A percentile compares a stretch with the other conserved stretches of the same genome.
Evolutionary conservation across 495 filamentous ascomycete species (phyloP).

Genomic region (Chaetomium tenue): DNA sequence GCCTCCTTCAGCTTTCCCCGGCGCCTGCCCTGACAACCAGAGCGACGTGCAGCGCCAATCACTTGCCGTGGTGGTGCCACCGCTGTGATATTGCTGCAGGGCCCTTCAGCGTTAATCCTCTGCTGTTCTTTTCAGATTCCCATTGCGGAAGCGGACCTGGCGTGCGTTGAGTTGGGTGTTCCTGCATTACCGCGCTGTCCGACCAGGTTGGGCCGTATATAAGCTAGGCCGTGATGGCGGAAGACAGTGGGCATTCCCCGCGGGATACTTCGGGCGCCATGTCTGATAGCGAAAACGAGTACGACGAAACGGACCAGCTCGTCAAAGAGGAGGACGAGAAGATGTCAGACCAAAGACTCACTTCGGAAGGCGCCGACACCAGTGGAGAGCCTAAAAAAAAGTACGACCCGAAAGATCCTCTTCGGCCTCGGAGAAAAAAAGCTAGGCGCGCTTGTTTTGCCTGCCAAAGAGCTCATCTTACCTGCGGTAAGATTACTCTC

Average conservation of each 20-base stretch:
- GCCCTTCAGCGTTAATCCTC: slow-evolving; percentile 20
- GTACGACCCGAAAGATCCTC: slow-evolving; percentile 76
- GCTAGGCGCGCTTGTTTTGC: slow-evolving; percentile 92
- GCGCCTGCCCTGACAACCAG: slow-evolving; percentile 23
- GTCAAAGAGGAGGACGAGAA: slow-evolving; percentile 59
- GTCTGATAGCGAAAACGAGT: slow-evolving; percentile 57
- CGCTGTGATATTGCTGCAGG: slow-evolving; percentile 35
- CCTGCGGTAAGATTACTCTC: slow-evolving; percentile 72
- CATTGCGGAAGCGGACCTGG: slow-evolving; percentile 24
- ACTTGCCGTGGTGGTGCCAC: slow-evolving; percentile 32
- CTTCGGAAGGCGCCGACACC: slow-evolving; percentile 45
- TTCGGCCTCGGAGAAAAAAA: slow-evolving; percentile 89
- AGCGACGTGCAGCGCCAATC: slow-evolving; percentile 35
- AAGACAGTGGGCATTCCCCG: slow-evolving; percentile 45
- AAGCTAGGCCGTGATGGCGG: slow-evolving; percentile 49
- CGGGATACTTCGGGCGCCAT: slow-evolving; percentile 54
- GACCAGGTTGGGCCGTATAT: slow-evolving; percentile 39
- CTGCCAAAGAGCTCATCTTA: slow-evolving; percentile 95
- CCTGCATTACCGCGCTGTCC: slow-evolving; percentile 39
- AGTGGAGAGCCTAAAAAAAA: slow-evolving; percentile 56
- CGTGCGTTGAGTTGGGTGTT: slow-evolving; percentile 29
- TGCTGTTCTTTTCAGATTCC: slow-evolving; percentile 25
- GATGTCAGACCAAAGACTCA: slow-evolving; percentile 54
- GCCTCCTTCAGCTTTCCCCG: slow-evolving; percentile 22
- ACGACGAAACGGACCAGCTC: slow-evolving; percentile 44